Evolutionary conservation across 352 stramenopile species (phyloP).

Genomic region (Globisporangium echinulatum): DNA sequence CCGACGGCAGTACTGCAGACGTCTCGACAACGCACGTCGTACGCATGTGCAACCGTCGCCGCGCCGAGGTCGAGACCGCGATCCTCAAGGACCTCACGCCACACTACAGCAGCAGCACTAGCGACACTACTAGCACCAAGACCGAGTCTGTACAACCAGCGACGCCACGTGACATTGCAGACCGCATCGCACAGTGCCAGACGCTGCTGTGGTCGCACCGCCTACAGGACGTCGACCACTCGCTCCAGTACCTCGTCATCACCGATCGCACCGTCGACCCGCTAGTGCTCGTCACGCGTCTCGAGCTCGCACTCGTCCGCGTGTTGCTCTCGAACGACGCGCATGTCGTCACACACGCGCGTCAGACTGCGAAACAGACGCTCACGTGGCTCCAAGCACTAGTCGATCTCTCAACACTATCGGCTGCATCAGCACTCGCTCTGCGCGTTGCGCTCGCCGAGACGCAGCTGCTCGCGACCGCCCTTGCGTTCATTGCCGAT

Average conservation of each 20-base stretch:
- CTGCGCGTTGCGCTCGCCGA: slow-evolving; percentile 24
- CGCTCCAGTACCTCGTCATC: slow-evolving; percentile 7
- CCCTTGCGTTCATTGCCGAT: slow-evolving; percentile 22
- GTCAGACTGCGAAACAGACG: slow-evolving; percentile 14
- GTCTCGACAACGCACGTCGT: background rate
- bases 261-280: slow-evolving; percentile 16
- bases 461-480: slow-evolving; percentile 19
- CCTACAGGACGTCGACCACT: slow-evolving; percentile 13
- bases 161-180: slow-evolving; percentile 3
- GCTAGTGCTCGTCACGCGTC: slow-evolving; percentile 16
- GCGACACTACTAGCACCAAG: background rate
- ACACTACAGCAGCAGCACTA: too few species aligned
- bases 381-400: slow-evolving; percentile 24
- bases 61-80: slow-evolving; percentile 24
- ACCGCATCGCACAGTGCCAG: slow-evolving; percentile 16
- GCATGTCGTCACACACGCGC: slow-evolving; percentile 19
- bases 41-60: slow-evolving; percentile 26
- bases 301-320: slow-evolving; percentile 26
- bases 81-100: slow-evolving; percentile 23
- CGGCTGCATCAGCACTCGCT: slow-evolving; percentile 17
- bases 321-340: slow-evolving; percentile 35
- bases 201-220: slow-evolving; percentile 25
- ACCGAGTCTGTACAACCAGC: background rate
- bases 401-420: slow-evolving; percentile 23
- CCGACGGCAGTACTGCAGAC: background rate